Evolutionary conservation across 192 early-diverging fungal species (phyloP).

Genomic region (Coemansia sp.): DNA sequence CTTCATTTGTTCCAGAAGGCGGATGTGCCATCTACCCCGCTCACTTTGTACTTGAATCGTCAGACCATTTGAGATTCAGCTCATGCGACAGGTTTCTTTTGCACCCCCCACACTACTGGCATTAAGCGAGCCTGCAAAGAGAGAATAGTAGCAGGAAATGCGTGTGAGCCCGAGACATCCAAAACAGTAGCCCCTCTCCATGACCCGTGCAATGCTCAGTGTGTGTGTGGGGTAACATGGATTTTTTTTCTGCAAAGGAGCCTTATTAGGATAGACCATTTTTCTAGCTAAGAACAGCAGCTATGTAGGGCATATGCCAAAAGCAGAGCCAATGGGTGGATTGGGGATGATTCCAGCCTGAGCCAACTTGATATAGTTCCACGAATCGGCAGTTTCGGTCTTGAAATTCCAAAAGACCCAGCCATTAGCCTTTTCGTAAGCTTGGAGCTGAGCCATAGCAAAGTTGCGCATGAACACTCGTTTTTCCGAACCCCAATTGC

Average conservation of each 20-base stretch:
- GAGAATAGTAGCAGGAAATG: neutral
- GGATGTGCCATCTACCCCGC: neutral
- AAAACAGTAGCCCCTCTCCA: neutral
- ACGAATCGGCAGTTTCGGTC: slow-evolving; percentile 52
- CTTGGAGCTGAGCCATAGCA: slow-evolving; percentile 60
- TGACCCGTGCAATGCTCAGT: neutral
- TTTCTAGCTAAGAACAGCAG: neutral
- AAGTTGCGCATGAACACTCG: slow-evolving; percentile 53
- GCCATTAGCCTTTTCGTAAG: slow-evolving; percentile 58
- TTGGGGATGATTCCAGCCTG: slow-evolving; percentile 45
- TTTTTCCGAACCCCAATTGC: slow-evolving; percentile 45
- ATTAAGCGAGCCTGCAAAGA: neutral
- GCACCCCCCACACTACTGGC: neutral
- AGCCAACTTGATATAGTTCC: slow-evolving; percentile 53
- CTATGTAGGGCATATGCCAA: slow-evolving; percentile 21
- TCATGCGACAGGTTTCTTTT: neutral
- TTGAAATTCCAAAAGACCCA: slow-evolving; percentile 66
- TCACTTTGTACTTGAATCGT: neutral
- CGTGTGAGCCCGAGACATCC: neutral
- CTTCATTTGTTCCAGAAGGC: neutral
- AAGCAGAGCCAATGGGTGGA: slow-evolving; percentile 25
- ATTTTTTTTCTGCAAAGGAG: neutral
- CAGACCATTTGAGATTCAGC: neutral
- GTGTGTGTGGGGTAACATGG: neutral
- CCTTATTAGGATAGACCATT: neutral